Base-by-base conservation (phyloP, 805 yeast genomes). In the Ogataea methanolica region DNA sequence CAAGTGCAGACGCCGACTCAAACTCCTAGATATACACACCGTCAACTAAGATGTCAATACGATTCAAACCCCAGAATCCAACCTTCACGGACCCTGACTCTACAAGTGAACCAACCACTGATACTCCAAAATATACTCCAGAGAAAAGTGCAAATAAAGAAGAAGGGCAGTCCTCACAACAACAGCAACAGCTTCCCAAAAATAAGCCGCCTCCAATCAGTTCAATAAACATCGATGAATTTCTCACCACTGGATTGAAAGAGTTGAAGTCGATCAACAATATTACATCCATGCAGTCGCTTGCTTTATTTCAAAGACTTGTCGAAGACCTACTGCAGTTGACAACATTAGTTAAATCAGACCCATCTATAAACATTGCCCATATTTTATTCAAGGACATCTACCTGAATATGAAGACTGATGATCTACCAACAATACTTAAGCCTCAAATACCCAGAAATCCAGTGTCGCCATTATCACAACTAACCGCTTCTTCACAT, bases 191-290 rank as follows among this genome's bases (percentile, higher is more conserved):
- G 26, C n/a, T 40, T n/a, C 23, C 33, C 6, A 43, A 36, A 26
- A 17, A 22, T 6, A 40, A 35, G 36, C 34, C 45, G 12, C 45
- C 52, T 4, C 53, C 51, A 4, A 47, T 52, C 12, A 47, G 22
- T 9, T 43, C 58, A 5, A 44, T 63, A 3, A 49, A 78, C 65
- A 33, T 70, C 56, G 59, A 67, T 58, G 54, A 69, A 46, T 46
- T 71, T 61, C 31, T 61, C 33, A 23, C 55, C 19, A 35, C 57
- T 52, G 44, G 50, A 16, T 36, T 65, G 43, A 48, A 50, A 22
- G 48, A 47, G 46, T 41, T 65, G 3, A 48, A 39, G 7, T 40
- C 50, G 14, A 26, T 64, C 14, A 47, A 50, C 9, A 61, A 61
- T 12, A 44, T 67, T 9, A 49, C 45, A 14, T 58, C 67, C 6